Base-by-base conservation (phyloP, 2,329 filamentous ascomycete species). In the Aspergillus awamori region DNA sequence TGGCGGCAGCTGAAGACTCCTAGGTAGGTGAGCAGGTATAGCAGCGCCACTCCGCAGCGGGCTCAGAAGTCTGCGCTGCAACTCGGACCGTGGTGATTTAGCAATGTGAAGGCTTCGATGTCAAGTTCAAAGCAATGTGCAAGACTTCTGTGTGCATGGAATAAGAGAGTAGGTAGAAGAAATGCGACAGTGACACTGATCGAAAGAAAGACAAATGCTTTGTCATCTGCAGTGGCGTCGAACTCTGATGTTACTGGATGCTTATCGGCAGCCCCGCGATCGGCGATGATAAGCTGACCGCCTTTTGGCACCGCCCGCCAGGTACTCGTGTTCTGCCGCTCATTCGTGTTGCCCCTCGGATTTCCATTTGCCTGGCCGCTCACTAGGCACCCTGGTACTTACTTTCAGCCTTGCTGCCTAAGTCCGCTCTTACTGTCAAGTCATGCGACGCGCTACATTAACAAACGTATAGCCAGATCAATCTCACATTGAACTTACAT, bases 171-270 rank as follows among this genome's bases (percentile, higher is more conserved):
- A 15, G 36, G 57, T 33, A 24, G 52, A 56, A 60, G 61, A 58
- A 59, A 61, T 47, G 47, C 24, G 36, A 48, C 54, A 53, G 38
- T 59, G 51, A 51, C 47, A 30, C 48, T 59, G 56, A 63, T 53
- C 63, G 62, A 66, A 64, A 60, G 62, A 65, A 60, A 60, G 45
- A 62, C 39, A 54, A 58, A 59, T 58, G 70, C 64, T 74, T 74
- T 74, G 72, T 74, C 67, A 74, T 72, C 69, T 48, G 65, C 45
- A 49, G 65, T 74, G 72, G 72, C 72, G 69, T 72, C 60, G 61
- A 61, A 39, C 26, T 36, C 57, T 41, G 17, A 17, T 52, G 26
- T 15, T 30, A 30, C 47, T n/a, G 45, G 33, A 36, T 22, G 22
- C 47, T 51, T 51, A 53, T 57, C 38, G 41, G 54, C 39, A 47